phyloP scores from a whole-genome alignment of 2,329 filamentous ascomycete species.

The Calycina herbarum region DNA sequence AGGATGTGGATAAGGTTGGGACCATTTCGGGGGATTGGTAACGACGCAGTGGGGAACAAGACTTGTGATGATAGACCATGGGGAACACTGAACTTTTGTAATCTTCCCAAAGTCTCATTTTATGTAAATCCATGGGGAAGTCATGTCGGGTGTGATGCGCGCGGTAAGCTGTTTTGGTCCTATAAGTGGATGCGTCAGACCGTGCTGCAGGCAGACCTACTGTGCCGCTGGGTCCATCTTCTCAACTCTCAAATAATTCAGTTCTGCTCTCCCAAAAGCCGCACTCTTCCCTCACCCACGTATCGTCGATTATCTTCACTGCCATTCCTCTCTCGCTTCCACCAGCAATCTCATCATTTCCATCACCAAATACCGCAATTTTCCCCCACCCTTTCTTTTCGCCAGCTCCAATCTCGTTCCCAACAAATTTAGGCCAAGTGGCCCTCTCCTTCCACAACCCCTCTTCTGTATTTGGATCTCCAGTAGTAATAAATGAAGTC shows the following conservation, averaged over 20 bases:
- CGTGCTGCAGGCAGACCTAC: too few species aligned
- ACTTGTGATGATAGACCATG: too few species aligned
- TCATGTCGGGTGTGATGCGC: too few species aligned
- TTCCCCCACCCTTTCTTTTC: slow-evolving; percentile 15
- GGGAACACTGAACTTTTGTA: too few species aligned
- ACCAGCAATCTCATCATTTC: slow-evolving; percentile 55
- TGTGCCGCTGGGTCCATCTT: background rate
- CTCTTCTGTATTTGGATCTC: slow-evolving; percentile 35
- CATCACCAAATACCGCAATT: slow-evolving; percentile 57
- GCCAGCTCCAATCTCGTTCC: slow-evolving; percentile 1
- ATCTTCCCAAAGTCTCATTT: too few species aligned
- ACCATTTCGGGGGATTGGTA: too few species aligned
- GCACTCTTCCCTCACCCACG: slow-evolving; percentile 50
- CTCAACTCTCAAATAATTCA: slow-evolving; percentile 43
- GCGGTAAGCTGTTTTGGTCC: too few species aligned
- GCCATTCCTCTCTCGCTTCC: slow-evolving; percentile 43
- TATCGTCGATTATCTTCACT: slow-evolving; percentile 45
- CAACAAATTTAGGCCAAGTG: slow-evolving; percentile 28
- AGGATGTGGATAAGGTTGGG: too few species aligned
- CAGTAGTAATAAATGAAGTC: slow-evolving; percentile 35
- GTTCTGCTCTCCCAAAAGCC: slow-evolving; percentile 62
- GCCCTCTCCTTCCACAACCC: slow-evolving; percentile 24
- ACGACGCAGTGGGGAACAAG: too few species aligned
- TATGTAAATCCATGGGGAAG: too few species aligned
- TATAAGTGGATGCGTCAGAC: too few species aligned